Base-by-base conservation (phyloP, 1,284 basidiomycete genomes). In the Tilletiopsis washingtonensis region DNA sequence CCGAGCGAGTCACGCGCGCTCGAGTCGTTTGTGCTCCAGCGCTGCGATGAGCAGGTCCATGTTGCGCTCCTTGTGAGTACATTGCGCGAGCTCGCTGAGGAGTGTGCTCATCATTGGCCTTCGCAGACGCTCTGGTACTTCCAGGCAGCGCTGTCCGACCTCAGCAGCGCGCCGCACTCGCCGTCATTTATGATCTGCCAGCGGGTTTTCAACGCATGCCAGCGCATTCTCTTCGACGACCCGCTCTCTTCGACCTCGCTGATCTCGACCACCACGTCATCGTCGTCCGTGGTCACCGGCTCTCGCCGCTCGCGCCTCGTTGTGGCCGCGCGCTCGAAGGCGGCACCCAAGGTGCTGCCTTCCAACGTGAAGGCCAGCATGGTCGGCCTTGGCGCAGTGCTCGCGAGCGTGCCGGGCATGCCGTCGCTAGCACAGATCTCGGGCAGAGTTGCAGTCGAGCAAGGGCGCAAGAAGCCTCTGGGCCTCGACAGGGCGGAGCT, bases 191-290 rank as follows among this genome's bases (percentile, higher is more conserved):
- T 82, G 51, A 85, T 94, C 58, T 98, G 94, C 76, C 89, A 91
- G 75, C 82, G 94, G 53, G 82, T 91, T 43, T 79, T 96, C 57
- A 89, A 91, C 71, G 82, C 83, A 73, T 94, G 91, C 71, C 93
- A 98, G 76, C 86, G 91, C 76, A 91, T 97, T 72, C 91, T 99
- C 67, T 99, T 96, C 74, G 83, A 86, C 53, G 89, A 97, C 74
- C 80, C 67, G 1, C 58, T 66, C 32, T 45, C 61, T 5, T 49
- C 29, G 15, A 45, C 53, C 26, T 45, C 17, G 11, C 32, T 45
- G n/a, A n/a, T 45, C 32, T 19, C 34, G 4, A 17, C 43, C n/a
- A 11, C 17, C 1, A 17, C 21, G 48, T 52, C 45, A 26, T 52
- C 27, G 39, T 43, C 39, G 21, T 47, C 43, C 54, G 21, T 17